Conservation (phyloP, 352 stramenopile genomes). For the Globisporangium uncinulatum region DNA sequence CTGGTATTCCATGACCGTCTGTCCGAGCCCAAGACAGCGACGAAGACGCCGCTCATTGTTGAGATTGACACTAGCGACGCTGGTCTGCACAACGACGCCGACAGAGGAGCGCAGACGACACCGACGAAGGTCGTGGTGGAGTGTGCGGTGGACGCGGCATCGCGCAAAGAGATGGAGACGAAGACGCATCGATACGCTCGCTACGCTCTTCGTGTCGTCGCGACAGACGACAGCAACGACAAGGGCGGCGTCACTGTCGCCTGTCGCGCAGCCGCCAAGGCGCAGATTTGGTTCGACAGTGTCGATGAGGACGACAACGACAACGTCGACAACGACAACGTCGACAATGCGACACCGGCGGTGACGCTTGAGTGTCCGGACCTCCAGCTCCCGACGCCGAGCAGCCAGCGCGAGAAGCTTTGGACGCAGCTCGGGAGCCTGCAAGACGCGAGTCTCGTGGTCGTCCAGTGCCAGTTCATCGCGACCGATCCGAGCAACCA, state of each 20-base stretch:
- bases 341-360: background rate
- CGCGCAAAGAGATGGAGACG: slow-evolving; percentile 48
- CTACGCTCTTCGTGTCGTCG: slow-evolving; percentile 30
- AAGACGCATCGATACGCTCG: slow-evolving; percentile 53
- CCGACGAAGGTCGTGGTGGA: slow-evolving; percentile 23
- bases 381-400: slow-evolving; percentile 30
- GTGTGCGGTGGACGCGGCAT: slow-evolving; percentile 36
- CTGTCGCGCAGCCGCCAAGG: slow-evolving; percentile 28
- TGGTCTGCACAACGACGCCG: slow-evolving; percentile 5
- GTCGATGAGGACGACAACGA: background rate
- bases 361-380: slow-evolving; percentile 33
- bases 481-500: slow-evolving; percentile 20
- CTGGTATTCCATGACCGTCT: slow-evolving; percentile 38
- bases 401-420: slow-evolving; percentile 23
- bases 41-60: slow-evolving; percentile 54
- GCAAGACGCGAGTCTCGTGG: slow-evolving; percentile 47
- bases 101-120: background rate
- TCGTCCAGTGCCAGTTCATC: slow-evolving; percentile 75
- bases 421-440: slow-evolving; percentile 77
- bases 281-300: slow-evolving; percentile 26
- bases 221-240: background rate
- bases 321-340: slow-evolving; percentile 4
- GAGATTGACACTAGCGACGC: slow-evolving; percentile 39
- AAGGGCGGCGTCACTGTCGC: slow-evolving; percentile 14
- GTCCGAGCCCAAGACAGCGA: background rate